These are phyloP conservation scores for Paraphoma sp. DNA, from an alignment of 2,329 filamentous ascomycete genomes.

Conservation along the genomic window DNA sequence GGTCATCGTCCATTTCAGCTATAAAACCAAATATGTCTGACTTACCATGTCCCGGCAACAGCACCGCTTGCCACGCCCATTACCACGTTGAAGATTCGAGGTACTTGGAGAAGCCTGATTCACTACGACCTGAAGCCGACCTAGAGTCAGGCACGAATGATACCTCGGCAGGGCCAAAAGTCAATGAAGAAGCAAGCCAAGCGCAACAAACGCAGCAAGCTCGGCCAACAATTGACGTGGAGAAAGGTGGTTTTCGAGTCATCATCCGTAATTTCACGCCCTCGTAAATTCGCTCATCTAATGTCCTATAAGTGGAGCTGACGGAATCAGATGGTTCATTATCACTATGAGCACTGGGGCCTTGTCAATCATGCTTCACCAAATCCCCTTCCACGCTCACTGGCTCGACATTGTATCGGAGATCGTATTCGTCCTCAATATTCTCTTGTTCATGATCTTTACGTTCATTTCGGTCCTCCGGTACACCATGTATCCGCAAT, in stretches of 20 bases:
- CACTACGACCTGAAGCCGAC: background rate
- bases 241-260: background rate
- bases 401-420: constrained; percentile 54
- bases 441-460: constrained; percentile 61
- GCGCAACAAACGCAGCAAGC: background rate
- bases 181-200: background rate
- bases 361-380: constrained; percentile 66
- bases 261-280: constrained; percentile 2
- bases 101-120: background rate
- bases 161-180: background rate
- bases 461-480: constrained; percentile 60
- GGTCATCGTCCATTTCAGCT: background rate
- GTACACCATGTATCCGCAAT: constrained; percentile 67
- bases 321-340: constrained; percentile 9
- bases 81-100: constrained; percentile 2
- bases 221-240: background rate
- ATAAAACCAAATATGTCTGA: background rate
- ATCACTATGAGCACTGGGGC: constrained; percentile 67
- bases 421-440: constrained; percentile 63
- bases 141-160: background rate
- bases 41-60: background rate
- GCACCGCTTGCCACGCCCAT: background rate
- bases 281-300: background rate
- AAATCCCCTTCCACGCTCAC: constrained; percentile 62
- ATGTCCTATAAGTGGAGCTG: background rate